Conservation (phyloP, 805 yeast species). For the Nakazawaea wyomingensis region DNA sequence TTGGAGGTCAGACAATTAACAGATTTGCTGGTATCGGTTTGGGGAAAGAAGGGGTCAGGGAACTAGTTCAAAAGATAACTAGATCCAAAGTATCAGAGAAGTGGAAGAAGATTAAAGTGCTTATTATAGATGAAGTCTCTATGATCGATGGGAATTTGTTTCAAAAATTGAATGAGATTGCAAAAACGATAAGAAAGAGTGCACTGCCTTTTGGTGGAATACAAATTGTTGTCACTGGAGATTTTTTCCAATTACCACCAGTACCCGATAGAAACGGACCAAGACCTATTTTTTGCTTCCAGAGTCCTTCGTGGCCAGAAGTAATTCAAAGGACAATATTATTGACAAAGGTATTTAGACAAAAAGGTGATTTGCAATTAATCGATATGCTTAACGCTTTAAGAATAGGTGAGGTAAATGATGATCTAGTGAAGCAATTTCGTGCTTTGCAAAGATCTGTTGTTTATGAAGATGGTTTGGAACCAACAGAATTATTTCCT, state of each 20-base stretch:
- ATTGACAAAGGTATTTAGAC: conserved; percentile 81
- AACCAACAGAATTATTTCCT: conserved; percentile 86
- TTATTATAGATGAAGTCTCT: conserved; percentile 88
- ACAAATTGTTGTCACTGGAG: conserved; percentile 88
- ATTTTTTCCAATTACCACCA: conserved; percentile 94
- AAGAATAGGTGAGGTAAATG: conserved; percentile 63
- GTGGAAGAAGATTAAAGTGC: conserved; percentile 67
- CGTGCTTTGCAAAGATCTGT: conserved; percentile 51
- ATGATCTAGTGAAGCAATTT: conserved; percentile 44
- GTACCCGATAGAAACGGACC: conserved; percentile 44
- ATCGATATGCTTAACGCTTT: conserved; percentile 77
- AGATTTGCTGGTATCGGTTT: conserved; percentile 83
- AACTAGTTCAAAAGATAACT: conserved; percentile 43
- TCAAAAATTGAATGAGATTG: conserved; percentile 69
- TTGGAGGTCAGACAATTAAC: conserved; percentile 88
- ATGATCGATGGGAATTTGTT: conserved; percentile 84
- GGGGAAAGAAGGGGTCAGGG: conserved; percentile 48
- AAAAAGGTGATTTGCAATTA: conserved; percentile 70
- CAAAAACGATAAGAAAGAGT: conserved; percentile 44
- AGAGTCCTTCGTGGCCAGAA: conserved; percentile 62
- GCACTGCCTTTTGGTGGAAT: conserved; percentile 87
- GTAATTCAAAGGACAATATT: conserved; percentile 63
- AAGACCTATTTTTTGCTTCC: conserved; percentile 60
- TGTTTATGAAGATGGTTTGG: conserved; percentile 64
- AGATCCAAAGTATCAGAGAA: conserved; percentile 39